These are phyloP conservation scores for Dispira parvispora DNA, from an alignment of 192 early-diverging fungal species.

Conservation along the genomic window DNA sequence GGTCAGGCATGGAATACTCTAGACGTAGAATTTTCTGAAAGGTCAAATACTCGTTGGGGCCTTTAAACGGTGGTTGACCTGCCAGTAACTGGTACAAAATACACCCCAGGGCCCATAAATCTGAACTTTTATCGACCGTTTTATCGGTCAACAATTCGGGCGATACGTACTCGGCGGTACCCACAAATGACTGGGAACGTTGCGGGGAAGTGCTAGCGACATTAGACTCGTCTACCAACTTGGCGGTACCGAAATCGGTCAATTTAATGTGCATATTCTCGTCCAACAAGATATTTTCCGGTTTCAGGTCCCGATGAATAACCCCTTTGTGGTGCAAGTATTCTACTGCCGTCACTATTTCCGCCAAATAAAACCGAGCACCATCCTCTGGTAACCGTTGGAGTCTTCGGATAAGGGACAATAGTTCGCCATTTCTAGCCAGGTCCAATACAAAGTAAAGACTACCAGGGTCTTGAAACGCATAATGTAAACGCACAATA, in stretches of 20 bases:
- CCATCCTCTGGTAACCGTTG: conserved; percentile 31
- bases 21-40: conserved; percentile 89
- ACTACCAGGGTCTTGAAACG: conserved; percentile 80
- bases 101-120: conserved; percentile 74
- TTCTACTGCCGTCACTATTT: conserved; percentile 72
- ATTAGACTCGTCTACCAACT: background rate
- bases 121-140: conserved; percentile 56
- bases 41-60: conserved; percentile 85
- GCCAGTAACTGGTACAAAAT: conserved; percentile 85
- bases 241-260: conserved; percentile 91
- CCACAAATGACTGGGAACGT: conserved; percentile 82
- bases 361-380: conserved; percentile 71
- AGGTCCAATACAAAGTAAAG: conserved; percentile 90
- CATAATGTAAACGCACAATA: conserved; percentile 85
- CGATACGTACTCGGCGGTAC: conserved; percentile 97
- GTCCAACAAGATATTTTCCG: conserved; percentile 84
- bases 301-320: conserved; percentile 92
- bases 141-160: conserved; percentile 89
- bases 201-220: conserved; percentile 16
- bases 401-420: conserved; percentile 65
- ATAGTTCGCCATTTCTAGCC: conserved; percentile 79
- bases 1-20: conserved; percentile 68
- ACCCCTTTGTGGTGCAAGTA: conserved; percentile 75
- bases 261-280: conserved; percentile 83
- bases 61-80: conserved; percentile 88